A percentile compares a stretch with the other conserved stretches of the same genome.
These are phyloP conservation scores for Penicillium desertorum DNA, from an alignment of 495 filamentous ascomycete species.

Conservation along the genomic window DNA sequence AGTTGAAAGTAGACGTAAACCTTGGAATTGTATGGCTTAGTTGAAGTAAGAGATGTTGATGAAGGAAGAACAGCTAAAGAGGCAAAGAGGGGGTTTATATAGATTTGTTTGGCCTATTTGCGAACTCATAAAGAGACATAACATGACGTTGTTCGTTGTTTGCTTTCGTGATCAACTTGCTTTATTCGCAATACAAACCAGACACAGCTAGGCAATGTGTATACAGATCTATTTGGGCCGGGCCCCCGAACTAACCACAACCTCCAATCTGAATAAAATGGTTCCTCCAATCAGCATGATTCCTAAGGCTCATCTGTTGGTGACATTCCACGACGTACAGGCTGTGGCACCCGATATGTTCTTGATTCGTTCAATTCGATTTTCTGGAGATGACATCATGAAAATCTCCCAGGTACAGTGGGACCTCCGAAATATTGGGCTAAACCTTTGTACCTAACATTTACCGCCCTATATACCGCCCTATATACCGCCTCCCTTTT, in stretches of 20 bases:
- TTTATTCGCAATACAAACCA: constrained; percentile 1
- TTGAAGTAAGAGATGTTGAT: constrained; percentile 1
- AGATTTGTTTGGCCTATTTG: not conserved
- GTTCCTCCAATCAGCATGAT: not conserved
- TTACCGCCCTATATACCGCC: too few relatives aligned
- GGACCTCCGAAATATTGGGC: too few relatives aligned
- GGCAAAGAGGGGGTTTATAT: constrained; percentile 10
- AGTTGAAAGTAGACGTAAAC: not conserved
- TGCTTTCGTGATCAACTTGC: not conserved
- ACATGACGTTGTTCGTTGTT: constrained; percentile 3
- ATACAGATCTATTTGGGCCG: not conserved
- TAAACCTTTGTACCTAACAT: too few relatives aligned
- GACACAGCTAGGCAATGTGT: not conserved
- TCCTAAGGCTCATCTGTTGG: not conserved
- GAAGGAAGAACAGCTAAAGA: constrained; percentile 9
- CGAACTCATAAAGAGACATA: not conserved
- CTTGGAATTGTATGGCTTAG: not conserved
- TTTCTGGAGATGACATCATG: not conserved
- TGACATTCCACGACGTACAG: not conserved
- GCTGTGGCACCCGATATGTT: not conserved
- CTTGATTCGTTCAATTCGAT: not conserved
- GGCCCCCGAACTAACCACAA: not conserved
- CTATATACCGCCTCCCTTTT: too few relatives aligned
- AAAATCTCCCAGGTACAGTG: not conserved
- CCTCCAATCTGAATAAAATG: not conserved